Conservation (phyloP, 805 yeast genomes). For the Yarrowia alimentaria region DNA sequence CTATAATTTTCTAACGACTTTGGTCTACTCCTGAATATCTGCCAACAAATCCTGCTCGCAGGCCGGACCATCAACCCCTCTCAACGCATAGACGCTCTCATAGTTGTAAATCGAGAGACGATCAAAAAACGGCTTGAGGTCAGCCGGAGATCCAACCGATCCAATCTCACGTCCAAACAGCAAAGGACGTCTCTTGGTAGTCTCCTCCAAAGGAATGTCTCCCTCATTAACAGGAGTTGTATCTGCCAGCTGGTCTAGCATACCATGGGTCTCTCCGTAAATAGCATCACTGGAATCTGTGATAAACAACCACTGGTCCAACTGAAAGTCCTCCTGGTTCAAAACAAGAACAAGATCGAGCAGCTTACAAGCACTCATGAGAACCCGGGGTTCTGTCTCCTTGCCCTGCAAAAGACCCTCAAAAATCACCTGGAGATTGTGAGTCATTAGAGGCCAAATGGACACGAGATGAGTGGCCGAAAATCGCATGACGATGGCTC, state of each 20-base stretch:
- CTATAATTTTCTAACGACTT: too few relatives aligned
- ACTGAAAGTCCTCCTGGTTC: constrained; percentile 72
- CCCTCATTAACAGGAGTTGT: constrained; percentile 32
- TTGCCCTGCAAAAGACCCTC: constrained; percentile 38
- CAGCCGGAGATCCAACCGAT: constrained; percentile 43
- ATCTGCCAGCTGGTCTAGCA: constrained; percentile 49
- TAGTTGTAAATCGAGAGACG: constrained; percentile 61
- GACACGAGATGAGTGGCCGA: constrained; percentile 63
- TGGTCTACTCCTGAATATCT: constrained; percentile 48
- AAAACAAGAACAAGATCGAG: constrained; percentile 70
- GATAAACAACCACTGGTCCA: constrained; percentile 82
- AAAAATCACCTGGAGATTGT: constrained; percentile 57
- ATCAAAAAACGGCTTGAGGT: constrained; percentile 63
- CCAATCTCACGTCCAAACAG: constrained; percentile 36
- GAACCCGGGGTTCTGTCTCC: constrained; percentile 9
- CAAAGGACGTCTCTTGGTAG: constrained; percentile 42
- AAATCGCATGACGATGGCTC: constrained; percentile 64
- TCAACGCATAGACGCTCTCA: constrained; percentile 61
- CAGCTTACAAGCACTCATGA: constrained; percentile 65
- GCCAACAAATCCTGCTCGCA: constrained; percentile 57
- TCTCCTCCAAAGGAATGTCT: constrained; percentile 6
- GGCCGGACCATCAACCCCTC: constrained; percentile 43
- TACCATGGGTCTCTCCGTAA: constrained; percentile 44
- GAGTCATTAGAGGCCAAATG: constrained; percentile 65
- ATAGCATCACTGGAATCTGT: constrained; percentile 63